phyloP scores from a whole-genome alignment of 495 filamentous ascomycete species.

The Aspergillus carlsbadensis region DNA sequence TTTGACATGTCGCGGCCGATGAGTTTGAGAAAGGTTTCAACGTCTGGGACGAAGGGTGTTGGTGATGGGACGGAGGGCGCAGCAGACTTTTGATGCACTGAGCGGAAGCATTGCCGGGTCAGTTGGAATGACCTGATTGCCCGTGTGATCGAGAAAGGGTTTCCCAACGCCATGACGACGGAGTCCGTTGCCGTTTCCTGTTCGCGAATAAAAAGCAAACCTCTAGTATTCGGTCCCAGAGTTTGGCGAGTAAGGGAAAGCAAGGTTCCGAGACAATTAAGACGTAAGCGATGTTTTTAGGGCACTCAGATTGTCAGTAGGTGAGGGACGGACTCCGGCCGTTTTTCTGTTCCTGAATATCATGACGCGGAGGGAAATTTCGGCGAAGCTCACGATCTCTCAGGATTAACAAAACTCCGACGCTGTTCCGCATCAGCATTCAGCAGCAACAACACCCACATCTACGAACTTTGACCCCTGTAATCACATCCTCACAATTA shows the following conservation, averaged over 20 bases:
- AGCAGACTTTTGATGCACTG: slow-evolving; percentile 28
- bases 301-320: neutral
- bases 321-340: neutral
- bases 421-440: neutral
- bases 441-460: neutral
- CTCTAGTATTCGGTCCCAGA: neutral
- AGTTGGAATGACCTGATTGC: slow-evolving; percentile 26
- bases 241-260: neutral
- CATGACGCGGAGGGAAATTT: slow-evolving; percentile 35
- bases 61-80: slow-evolving; percentile 58
- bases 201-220: neutral
- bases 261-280: neutral
- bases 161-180: slow-evolving; percentile 35
- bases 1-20: slow-evolving; percentile 85
- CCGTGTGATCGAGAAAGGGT: slow-evolving; percentile 30
- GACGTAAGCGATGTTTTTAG: neutral
- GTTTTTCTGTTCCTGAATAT: neutral
- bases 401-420: slow-evolving; percentile 43
- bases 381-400: slow-evolving; percentile 13
- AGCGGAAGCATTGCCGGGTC: slow-evolving; percentile 34
- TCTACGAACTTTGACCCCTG: neutral
- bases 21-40: slow-evolving; percentile 83
- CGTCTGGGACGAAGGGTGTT: slow-evolving; percentile 84
- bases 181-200: neutral
- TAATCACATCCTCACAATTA: no score